These are phyloP conservation scores for Aspergillus saccharolyticus DNA, from an alignment of 495 filamentous ascomycete genomes.

Conservation along the genomic window DNA sequence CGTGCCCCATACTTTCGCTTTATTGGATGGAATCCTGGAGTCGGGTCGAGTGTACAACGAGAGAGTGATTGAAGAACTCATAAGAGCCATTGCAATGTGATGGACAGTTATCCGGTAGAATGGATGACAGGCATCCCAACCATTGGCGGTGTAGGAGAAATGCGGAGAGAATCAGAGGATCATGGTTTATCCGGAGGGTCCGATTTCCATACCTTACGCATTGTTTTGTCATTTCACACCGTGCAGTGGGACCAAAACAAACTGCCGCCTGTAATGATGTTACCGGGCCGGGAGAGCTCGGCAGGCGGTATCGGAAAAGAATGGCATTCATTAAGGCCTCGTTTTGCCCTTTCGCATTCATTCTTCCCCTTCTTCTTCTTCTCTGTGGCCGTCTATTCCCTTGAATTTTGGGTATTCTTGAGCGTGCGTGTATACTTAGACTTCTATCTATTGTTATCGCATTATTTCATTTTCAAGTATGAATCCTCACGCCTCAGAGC, in stretches of 20 bases:
- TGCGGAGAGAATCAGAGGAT: slow-evolving; percentile 11
- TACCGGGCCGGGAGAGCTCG: slow-evolving; percentile 42
- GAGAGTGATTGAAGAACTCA: slow-evolving; percentile 28
- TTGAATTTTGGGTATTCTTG: background rate
- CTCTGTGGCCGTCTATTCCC: background rate
- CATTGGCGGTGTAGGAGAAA: background rate
- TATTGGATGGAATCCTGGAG: slow-evolving; percentile 32
- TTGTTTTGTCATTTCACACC: background rate
- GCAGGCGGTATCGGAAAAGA: slow-evolving; percentile 24
- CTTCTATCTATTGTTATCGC: slow-evolving; percentile 6
- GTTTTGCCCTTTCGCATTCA: slow-evolving; percentile 6
- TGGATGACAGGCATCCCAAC: slow-evolving; percentile 8
- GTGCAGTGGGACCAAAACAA: background rate
- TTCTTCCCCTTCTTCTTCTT: slow-evolving; percentile 12
- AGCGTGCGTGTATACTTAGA: background rate
- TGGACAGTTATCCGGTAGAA: slow-evolving; percentile 1
- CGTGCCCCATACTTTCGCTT: slow-evolving; percentile 31
- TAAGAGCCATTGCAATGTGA: slow-evolving; percentile 16
- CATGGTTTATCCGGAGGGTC: slow-evolving; percentile 19
- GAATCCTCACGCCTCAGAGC: background rate
- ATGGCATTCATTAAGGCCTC: slow-evolving; percentile 1
- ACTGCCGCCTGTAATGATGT: slow-evolving; percentile 20
- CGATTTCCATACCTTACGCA: slow-evolving; percentile 23
- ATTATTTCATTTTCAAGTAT: slow-evolving; percentile 3
- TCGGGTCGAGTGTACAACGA: slow-evolving; percentile 24